Conservation (phyloP, 2,329 filamentous ascomycete genomes). For the Calycina herbarum region DNA sequence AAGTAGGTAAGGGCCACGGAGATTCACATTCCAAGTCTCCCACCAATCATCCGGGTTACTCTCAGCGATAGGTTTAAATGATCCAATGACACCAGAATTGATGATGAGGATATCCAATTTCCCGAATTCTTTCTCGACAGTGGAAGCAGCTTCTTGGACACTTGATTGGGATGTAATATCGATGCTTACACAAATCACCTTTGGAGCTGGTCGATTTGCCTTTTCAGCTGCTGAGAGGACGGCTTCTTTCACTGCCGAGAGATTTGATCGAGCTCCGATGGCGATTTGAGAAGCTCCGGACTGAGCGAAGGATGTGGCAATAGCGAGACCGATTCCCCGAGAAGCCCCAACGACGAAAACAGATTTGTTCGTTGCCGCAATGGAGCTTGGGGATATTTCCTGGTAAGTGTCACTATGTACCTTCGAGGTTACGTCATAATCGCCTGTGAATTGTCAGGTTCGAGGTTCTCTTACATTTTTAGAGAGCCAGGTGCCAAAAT, state of each 20-base stretch:
- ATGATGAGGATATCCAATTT: conserved; percentile 45
- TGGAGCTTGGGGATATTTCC: conserved; percentile 46
- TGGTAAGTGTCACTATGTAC: conserved; percentile 52
- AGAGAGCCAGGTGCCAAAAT: background rate
- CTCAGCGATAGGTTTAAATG: conserved; percentile 16
- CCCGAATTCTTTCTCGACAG: conserved; percentile 35
- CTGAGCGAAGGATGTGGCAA: conserved; percentile 55
- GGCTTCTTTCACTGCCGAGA: conserved; percentile 35
- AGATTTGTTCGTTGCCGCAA: conserved; percentile 39
- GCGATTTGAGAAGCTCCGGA: conserved; percentile 54
- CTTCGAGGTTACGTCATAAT: conserved; percentile 22
- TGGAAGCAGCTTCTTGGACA: conserved; percentile 36
- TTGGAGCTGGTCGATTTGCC: conserved; percentile 39
- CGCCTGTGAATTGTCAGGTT: conserved; percentile 17
- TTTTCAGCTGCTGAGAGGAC: conserved; percentile 40
- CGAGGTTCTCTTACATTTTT: background rate
- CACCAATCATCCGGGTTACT: conserved; percentile 40
- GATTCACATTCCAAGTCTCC: conserved; percentile 48
- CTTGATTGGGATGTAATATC: conserved; percentile 41
- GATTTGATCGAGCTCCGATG: conserved; percentile 51
- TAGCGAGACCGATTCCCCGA: conserved; percentile 54
- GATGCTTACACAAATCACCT: conserved; percentile 44
- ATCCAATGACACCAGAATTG: conserved; percentile 45
- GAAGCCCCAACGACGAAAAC: conserved; percentile 57
- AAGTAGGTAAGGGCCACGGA: conserved; percentile 48